Evolutionary conservation across 495 filamentous ascomycete genomes (phyloP), one percentile per base, ranked within the genome.

Genomic region (Cladorrhinum samala): DNA sequence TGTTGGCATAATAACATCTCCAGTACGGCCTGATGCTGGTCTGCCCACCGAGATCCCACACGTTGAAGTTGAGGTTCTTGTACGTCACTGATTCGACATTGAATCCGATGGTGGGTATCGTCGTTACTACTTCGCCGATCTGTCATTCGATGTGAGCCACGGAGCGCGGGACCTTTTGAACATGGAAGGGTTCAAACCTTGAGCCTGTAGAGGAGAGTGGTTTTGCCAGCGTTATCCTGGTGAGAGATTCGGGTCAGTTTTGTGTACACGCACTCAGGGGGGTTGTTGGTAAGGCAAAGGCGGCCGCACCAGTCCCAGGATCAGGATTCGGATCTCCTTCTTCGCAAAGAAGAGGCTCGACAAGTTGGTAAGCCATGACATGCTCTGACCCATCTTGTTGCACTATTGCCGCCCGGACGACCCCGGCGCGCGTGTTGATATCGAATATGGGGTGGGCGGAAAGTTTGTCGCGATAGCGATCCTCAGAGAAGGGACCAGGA

Each of bases 1-100:
- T 98, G 74, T 97, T 96, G 63, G 93, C 91, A 67, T 97, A 98
- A 78, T 98, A 98, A 71, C 94, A 97, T 61, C 93, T 83, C 93
- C 93, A 98, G 74, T 97, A 98, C 9, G 93, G 93, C 57, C 93
- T 83, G 65, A 98, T 97, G 49, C 86, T 90, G 13, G 93, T 97
- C 79, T 97, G 93, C 20, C 93, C 94, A 58, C 89, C 92, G 23
- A 97, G 82, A 78, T 97, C 92, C 93, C 93, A 98, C 57, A 98
- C 93, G 70, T 96, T 96, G 68, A 98, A 92, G 70, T 97, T 95
- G 49, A 98, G 77, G 63, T 96, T 97, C 68, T 89, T 88, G 77
- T 97, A 97, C 58, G 89, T 89, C 48, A 98, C 93, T 20, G 89
- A 94, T 72, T 98, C 93, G 61, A 98, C 92, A 68, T 98, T 98